Conservation (phyloP, 331 rosid species). For the Stylosanthes scabra region DNA sequence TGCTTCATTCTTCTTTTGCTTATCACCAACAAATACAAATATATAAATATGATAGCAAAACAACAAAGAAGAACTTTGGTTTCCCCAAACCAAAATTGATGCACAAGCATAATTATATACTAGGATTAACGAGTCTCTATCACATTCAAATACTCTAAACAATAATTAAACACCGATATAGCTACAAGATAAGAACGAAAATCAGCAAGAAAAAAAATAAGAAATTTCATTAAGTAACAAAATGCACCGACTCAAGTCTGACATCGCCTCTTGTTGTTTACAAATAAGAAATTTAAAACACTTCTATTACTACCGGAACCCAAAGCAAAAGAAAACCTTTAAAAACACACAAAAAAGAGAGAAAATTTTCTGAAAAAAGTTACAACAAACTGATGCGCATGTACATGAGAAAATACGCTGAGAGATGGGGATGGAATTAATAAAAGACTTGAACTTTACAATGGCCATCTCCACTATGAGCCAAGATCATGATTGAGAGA, state of each 20-base stretch:
- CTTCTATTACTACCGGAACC: neutral
- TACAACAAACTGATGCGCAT: no score
- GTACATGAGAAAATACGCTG: no score
- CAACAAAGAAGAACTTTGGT: constrained; percentile 12
- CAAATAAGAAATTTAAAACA: constrained; percentile 29
- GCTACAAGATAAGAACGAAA: constrained; percentile 17
- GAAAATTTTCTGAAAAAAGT: neutral
- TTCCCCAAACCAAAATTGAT: neutral
- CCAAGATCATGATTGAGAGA: no score
- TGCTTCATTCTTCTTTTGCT: constrained; percentile 30
- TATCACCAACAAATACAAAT: neutral
- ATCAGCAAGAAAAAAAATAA: neutral
- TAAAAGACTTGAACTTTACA: no score
- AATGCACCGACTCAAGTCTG: constrained; percentile 32
- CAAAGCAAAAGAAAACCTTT: neutral
- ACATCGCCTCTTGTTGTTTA: constrained; percentile 25
- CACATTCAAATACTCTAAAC: constrained; percentile 13
- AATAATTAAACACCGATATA: neutral
- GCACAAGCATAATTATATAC: constrained; percentile 5
- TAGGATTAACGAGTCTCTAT: neutral
- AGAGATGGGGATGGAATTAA: no score
- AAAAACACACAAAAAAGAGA: neutral
- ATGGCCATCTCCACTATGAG: no score
- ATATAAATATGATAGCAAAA: neutral
- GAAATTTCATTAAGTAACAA: neutral